A percentile compares a stretch with the other conserved stretches of the same genome.
Conservation (phyloP, 805 yeast species). For the Naumovozyma castellii region DNA sequence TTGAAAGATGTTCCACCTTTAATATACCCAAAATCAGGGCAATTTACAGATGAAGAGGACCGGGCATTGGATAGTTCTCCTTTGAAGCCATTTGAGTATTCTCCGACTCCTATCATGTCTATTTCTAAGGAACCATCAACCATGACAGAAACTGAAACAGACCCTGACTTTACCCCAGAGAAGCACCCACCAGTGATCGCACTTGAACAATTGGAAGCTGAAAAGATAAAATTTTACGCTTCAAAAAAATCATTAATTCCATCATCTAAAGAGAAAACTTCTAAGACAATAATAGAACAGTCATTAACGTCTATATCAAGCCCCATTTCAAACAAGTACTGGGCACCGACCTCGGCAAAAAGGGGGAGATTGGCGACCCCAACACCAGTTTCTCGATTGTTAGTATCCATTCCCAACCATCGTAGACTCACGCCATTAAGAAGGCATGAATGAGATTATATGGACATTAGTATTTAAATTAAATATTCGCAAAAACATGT, state of each 20-base stretch:
- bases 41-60: not conserved
- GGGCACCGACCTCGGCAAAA: conserved; percentile 8
- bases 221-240: conserved; percentile 10
- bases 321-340: not conserved
- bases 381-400: conserved; percentile 17
- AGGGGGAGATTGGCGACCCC: conserved; percentile 12
- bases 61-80: too few relatives aligned
- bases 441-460: not conserved
- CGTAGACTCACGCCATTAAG: not conserved
- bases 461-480: not conserved
- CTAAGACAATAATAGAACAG: not conserved
- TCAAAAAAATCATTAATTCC: conserved; percentile 10
- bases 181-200: not conserved
- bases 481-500: too few relatives aligned
- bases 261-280: not conserved
- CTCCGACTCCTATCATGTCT: conserved; percentile 1
- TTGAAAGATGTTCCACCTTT: conserved; percentile 15
- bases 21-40: conserved; percentile 1
- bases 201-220: conserved; percentile 7
- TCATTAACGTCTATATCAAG: not conserved
- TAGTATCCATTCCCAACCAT: conserved; percentile 2
- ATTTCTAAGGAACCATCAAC: not conserved
- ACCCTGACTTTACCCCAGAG: not conserved
- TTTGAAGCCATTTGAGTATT: not conserved
- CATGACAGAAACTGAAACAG: not conserved